Conservation (phyloP, 2,329 filamentous ascomycete genomes). For the Aspergillus phoenicis region DNA sequence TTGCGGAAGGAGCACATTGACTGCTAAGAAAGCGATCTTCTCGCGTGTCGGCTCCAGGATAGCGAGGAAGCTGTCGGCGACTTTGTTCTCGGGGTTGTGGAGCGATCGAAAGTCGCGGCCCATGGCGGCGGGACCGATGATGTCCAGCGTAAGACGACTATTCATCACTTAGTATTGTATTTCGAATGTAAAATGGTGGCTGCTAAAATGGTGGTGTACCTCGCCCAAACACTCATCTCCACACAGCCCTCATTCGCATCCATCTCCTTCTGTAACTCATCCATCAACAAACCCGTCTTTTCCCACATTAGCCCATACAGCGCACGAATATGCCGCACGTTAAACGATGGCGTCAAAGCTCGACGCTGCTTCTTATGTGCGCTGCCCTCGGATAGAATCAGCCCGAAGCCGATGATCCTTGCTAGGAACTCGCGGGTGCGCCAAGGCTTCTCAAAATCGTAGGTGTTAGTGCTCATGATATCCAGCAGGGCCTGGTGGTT, state of each 20-base stretch:
- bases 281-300: slow-evolving; percentile 38
- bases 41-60: slow-evolving; percentile 53
- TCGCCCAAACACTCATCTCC: slow-evolving; percentile 40
- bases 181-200: neutral
- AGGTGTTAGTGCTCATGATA: slow-evolving; percentile 55
- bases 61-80: slow-evolving; percentile 55
- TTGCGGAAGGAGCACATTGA: slow-evolving; percentile 52
- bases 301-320: slow-evolving; percentile 43
- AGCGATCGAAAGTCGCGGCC: slow-evolving; percentile 59
- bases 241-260: slow-evolving; percentile 31
- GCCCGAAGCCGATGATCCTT: slow-evolving; percentile 53
- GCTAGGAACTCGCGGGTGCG: slow-evolving; percentile 49
- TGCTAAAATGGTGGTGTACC: slow-evolving; percentile 19
- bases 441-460: slow-evolving; percentile 58
- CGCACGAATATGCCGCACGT: slow-evolving; percentile 40
- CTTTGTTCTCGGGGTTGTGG: slow-evolving; percentile 53
- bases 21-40: slow-evolving; percentile 47
- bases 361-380: slow-evolving; percentile 52
- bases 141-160: slow-evolving; percentile 58
- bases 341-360: slow-evolving; percentile 41
- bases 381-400: slow-evolving; percentile 55
- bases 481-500: slow-evolving; percentile 51
- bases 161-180: neutral
- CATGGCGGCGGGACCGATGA: slow-evolving; percentile 61
- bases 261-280: slow-evolving; percentile 38